Conservation (phyloP, 768 basidiomycete genomes). For the Mrakia hoshinonis region DNA sequence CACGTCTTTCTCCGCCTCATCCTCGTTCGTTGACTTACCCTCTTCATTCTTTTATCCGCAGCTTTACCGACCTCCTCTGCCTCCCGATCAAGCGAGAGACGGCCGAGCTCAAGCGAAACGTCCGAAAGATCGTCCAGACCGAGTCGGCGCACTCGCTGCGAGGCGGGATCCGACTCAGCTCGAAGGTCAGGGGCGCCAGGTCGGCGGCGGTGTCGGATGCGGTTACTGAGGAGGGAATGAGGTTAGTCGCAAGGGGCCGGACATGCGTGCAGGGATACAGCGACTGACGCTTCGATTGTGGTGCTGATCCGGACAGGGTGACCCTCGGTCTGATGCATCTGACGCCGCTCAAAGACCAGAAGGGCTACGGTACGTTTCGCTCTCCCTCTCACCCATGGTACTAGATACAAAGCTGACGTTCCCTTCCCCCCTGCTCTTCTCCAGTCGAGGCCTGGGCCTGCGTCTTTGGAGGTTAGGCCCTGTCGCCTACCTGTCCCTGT, state of each 20-base stretch:
- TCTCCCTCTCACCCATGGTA: too few species aligned
- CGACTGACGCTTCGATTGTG: background rate
- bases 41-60: background rate
- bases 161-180: constrained; percentile 8
- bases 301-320: background rate
- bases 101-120: constrained; percentile 6
- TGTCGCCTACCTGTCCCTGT: background rate
- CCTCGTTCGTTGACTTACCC: background rate
- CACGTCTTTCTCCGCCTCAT: background rate
- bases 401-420: too few species aligned
- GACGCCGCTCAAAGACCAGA: constrained; percentile 5
- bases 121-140: background rate
- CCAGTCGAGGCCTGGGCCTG: background rate
- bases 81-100: background rate
- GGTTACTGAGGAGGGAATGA: background rate
- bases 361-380: background rate
- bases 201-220: background rate
- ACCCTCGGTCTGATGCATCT: constrained; percentile 4
- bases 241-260: background rate
- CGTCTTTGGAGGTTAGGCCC: background rate
- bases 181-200: constrained; percentile 1
- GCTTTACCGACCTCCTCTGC: constrained; percentile 14
- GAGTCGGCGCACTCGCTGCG: background rate
- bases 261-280: background rate
- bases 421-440: too few species aligned